A percentile compares a stretch with the other conserved stretches of the same genome.
phyloP scores from a whole-genome alignment of 257 asterid species.

The Primulina tabacum region DNA sequence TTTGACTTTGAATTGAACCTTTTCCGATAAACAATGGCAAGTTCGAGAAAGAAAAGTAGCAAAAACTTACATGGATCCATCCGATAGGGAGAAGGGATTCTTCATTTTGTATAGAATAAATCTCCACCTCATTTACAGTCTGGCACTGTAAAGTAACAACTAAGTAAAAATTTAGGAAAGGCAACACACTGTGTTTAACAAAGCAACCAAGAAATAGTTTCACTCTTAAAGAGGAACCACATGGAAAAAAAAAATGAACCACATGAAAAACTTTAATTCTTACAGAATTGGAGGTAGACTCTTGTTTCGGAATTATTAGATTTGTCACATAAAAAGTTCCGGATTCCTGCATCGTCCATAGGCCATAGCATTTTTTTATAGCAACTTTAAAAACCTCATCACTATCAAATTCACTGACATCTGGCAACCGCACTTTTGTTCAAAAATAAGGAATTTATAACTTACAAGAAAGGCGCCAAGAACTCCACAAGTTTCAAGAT shows the following conservation, averaged over 20 bases:
- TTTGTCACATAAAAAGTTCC: conserved; percentile 38
- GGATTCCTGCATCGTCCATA: conserved; percentile 36
- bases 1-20: not conserved
- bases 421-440: not conserved
- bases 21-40: conserved; percentile 4
- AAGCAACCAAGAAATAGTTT: not conserved
- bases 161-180: conserved; percentile 6
- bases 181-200: not conserved
- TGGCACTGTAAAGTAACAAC: conserved; percentile 35
- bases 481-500: conserved; percentile 53
- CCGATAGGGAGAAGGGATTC: conserved; percentile 47
- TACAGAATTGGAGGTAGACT: conserved; percentile 47
- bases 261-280: conserved; percentile 13
- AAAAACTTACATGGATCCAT: conserved; percentile 50
- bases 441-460: not conserved
- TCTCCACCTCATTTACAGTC: conserved; percentile 51
- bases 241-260: not conserved
- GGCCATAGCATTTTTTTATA: too few species aligned
- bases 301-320: conserved; percentile 49
- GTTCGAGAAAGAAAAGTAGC: conserved; percentile 8
- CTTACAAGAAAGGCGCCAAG: conserved; percentile 55
- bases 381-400: not conserved
- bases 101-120: conserved; percentile 42
- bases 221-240: not conserved
- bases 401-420: conserved; percentile 7